A percentile compares a stretch with the other conserved stretches of the same genome.
These are phyloP conservation scores for Tylopilus sp. DNA, from an alignment of 1,284 basidiomycete genomes.

Conservation along the genomic window DNA sequence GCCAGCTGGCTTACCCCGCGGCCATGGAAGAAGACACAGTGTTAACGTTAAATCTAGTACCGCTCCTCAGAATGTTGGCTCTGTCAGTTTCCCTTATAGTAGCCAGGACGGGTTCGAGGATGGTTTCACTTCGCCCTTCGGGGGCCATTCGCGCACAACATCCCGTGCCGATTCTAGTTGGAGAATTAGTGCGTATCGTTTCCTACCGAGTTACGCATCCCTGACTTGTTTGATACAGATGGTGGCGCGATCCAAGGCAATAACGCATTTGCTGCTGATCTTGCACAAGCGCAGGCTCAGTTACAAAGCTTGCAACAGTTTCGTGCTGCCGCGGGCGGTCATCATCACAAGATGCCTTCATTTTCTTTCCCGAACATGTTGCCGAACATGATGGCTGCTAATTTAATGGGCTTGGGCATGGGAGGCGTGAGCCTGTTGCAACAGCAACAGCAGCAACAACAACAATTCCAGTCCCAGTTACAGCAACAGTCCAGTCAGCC, in stretches of 20 bases:
- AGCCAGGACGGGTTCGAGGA: conserved; percentile 71
- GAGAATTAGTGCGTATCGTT: conserved; percentile 70
- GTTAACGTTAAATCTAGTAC: conserved; percentile 76
- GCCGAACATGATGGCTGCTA: conserved; percentile 92
- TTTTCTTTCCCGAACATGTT: conserved; percentile 98
- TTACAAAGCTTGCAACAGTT: conserved; percentile 96
- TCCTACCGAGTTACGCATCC: neutral
- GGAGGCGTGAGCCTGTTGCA: conserved; percentile 76
- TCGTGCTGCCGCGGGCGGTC: conserved; percentile 90
- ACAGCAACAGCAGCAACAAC: conserved; percentile 79
- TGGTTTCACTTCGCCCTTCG: conserved; percentile 59
- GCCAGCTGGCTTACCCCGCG: conserved; percentile 63
- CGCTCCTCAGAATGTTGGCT: conserved; percentile 42
- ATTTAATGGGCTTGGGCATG: conserved; percentile 86
- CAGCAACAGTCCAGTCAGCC: conserved; percentile 87
- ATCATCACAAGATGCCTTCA: conserved; percentile 95
- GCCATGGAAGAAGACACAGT: conserved; percentile 90
- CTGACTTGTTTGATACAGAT: conserved; percentile 41
- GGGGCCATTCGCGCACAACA: conserved; percentile 72
- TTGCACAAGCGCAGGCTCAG: conserved; percentile 95
- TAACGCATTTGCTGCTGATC: conserved; percentile 69
- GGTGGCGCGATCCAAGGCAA: conserved; percentile 69
- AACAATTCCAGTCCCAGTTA: conserved; percentile 80
- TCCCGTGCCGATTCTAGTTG: conserved; percentile 81
- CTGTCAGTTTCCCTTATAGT: conserved; percentile 49